Evolutionary conservation across 768 basidiomycete genomes (phyloP).

Genomic region (Astraeus odoratus): DNA sequence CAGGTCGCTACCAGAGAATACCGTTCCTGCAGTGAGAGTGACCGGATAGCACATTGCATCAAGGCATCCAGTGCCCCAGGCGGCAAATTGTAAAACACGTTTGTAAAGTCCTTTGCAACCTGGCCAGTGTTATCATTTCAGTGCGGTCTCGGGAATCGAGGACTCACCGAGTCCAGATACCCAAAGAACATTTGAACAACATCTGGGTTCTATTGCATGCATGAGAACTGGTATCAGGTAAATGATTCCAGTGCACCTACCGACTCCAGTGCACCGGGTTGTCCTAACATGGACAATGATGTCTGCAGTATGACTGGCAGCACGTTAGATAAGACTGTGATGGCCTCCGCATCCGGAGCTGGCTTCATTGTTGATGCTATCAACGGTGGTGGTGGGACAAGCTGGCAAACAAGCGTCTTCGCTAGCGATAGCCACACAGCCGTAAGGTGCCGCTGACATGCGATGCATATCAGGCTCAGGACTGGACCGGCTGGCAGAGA

Average conservation of each 20-base stretch:
- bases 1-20: constrained; percentile 81
- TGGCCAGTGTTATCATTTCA: constrained; percentile 8
- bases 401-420: constrained; percentile 71
- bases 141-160: too few species aligned
- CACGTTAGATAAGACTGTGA: constrained; percentile 46
- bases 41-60: constrained; percentile 60
- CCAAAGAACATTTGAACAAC: constrained; percentile 85
- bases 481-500: constrained; percentile 79
- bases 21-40: constrained; percentile 70
- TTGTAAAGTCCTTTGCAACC: constrained; percentile 54
- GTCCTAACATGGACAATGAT: constrained; percentile 44
- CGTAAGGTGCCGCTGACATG: constrained; percentile 63
- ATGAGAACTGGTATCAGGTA: not conserved
- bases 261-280: constrained; percentile 60
- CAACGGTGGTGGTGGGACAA: constrained; percentile 61
- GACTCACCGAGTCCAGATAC: constrained; percentile 69
- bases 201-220: constrained; percentile 67
- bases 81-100: constrained; percentile 55
- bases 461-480: constrained; percentile 69
- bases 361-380: constrained; percentile 37
- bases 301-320: constrained; percentile 55
- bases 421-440: constrained; percentile 83
- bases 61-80: constrained; percentile 57
- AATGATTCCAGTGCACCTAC: constrained; percentile 35
- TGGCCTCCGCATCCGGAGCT: constrained; percentile 48